Percentiles rank a stretch among this genome's conserved stretches.
phyloP scores from a whole-genome alignment of 2,329 filamentous ascomycete species.

The Phialophora verrucosa region DNA sequence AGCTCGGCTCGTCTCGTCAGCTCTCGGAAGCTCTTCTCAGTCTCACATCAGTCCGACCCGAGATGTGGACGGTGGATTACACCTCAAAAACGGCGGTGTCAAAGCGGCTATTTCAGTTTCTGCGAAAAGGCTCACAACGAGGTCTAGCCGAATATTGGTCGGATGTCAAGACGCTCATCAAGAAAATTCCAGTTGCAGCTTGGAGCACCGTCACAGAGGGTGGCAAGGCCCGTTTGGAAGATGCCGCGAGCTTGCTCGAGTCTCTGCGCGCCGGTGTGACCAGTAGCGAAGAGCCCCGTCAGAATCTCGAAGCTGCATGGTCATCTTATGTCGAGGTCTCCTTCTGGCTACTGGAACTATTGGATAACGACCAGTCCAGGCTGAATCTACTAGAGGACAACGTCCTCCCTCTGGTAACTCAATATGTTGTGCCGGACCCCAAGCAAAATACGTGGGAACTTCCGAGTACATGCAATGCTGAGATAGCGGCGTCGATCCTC shows the following conservation, averaged over 20 bases:
- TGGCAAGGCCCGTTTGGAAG: constrained; percentile 47
- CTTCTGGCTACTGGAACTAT: constrained; percentile 58
- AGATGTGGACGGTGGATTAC: constrained; percentile 74
- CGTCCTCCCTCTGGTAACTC: constrained; percentile 59
- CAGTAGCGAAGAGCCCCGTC: constrained; percentile 71
- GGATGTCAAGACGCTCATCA: constrained; percentile 67
- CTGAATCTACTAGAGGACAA: constrained; percentile 54
- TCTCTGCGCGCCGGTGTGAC: constrained; percentile 74
- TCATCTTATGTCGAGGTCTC: constrained; percentile 71
- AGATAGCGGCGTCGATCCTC: constrained; percentile 50
- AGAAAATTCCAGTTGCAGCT: constrained; percentile 59
- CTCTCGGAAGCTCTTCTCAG: constrained; percentile 70
- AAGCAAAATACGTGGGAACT: constrained; percentile 59
- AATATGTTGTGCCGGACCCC: constrained; percentile 58
- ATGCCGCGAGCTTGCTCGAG: constrained; percentile 66
- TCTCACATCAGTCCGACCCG: constrained; percentile 68
- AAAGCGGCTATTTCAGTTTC: constrained; percentile 70
- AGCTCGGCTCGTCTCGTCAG: constrained; percentile 74
- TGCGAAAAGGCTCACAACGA: constrained; percentile 85
- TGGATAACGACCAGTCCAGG: constrained; percentile 56
- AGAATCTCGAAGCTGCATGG: constrained; percentile 31
- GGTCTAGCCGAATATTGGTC: constrained; percentile 75
- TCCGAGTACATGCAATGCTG: constrained; percentile 46
- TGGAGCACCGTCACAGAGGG: constrained; percentile 55
- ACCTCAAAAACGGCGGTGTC: constrained; percentile 61